phyloP scores from a whole-genome alignment of 345 rosid species.

The Sonneratia caseolaris region DNA sequence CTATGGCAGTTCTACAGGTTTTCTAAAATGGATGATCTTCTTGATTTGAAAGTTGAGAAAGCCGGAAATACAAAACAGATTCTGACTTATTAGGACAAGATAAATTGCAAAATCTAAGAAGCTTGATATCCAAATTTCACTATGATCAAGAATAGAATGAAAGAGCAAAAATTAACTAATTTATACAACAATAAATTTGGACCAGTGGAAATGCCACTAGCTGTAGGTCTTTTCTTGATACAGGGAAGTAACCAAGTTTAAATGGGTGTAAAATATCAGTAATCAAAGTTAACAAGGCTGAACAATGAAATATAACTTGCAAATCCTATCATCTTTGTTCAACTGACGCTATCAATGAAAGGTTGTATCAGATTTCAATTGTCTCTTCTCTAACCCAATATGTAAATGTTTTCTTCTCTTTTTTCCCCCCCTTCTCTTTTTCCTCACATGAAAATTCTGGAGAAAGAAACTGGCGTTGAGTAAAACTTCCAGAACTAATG shows the following conservation, averaged over 20 bases:
- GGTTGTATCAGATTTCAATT: not conserved
- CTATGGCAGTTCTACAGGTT: not conserved
- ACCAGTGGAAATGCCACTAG: not conserved
- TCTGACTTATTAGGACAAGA: not conserved
- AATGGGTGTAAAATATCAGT: not conserved
- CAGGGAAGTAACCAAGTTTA: not conserved
- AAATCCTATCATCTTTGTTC: not conserved
- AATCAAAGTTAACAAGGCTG: not conserved
- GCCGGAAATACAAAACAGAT: not conserved
- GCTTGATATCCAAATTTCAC: not conserved
- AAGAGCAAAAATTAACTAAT: not conserved
- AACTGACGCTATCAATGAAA: not conserved
- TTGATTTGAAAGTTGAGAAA: not conserved
- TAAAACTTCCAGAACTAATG: not conserved
- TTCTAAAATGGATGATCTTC: not conserved
- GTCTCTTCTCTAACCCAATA: not conserved
- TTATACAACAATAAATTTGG: not conserved
- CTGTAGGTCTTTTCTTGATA: not conserved
- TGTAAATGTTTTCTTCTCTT: not conserved
- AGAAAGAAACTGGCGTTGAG: not conserved
- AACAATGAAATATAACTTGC: not conserved
- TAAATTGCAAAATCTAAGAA: not conserved
- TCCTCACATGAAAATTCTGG: not conserved
- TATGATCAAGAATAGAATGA: not conserved
- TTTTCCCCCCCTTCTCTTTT: not conserved